phyloP scores from a whole-genome alignment of 1,284 basidiomycete species.

The Malassezia obtusa region DNA sequence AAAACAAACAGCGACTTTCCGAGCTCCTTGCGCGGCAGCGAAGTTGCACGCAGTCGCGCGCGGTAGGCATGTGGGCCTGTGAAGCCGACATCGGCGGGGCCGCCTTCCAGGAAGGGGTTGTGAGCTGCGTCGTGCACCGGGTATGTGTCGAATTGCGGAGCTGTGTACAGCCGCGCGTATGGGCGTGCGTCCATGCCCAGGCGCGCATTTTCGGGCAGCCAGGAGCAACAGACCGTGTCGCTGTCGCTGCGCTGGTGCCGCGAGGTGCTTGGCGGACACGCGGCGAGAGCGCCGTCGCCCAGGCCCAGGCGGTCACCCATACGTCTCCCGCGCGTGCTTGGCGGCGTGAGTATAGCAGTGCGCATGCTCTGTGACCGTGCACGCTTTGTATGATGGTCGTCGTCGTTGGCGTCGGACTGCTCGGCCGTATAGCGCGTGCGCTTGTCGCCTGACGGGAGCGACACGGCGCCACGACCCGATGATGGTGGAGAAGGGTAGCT shows the following conservation, averaged over 20 bases:
- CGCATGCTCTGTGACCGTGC: not conserved
- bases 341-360: slow-evolving; percentile 6
- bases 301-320: slow-evolving; percentile 6
- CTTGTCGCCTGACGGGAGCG: not conserved
- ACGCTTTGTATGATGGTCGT: slow-evolving; percentile 1
- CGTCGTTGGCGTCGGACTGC: not conserved
- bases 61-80: slow-evolving; percentile 22
- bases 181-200: not conserved
- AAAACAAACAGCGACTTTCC: slow-evolving; percentile 36
- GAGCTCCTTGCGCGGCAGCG: slow-evolving; percentile 21
- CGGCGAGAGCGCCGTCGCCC: not conserved
- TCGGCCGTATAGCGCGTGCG: not conserved
- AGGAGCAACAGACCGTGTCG: not conserved
- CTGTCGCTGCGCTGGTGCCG: not conserved
- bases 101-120: slow-evolving; percentile 44
- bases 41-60: slow-evolving; percentile 18
- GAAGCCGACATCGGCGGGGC: slow-evolving; percentile 36
- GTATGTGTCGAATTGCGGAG: not conserved
- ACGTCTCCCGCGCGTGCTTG: slow-evolving; percentile 13
- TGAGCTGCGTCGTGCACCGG: slow-evolving; percentile 33
- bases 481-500: slow-evolving; percentile 11
- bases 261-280: not conserved
- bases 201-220: not conserved
- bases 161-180: not conserved
- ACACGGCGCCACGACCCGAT: not conserved